Evolutionary conservation across 805 yeast genomes (phyloP).

Genomic region (Saccharomycopsis vini): DNA sequence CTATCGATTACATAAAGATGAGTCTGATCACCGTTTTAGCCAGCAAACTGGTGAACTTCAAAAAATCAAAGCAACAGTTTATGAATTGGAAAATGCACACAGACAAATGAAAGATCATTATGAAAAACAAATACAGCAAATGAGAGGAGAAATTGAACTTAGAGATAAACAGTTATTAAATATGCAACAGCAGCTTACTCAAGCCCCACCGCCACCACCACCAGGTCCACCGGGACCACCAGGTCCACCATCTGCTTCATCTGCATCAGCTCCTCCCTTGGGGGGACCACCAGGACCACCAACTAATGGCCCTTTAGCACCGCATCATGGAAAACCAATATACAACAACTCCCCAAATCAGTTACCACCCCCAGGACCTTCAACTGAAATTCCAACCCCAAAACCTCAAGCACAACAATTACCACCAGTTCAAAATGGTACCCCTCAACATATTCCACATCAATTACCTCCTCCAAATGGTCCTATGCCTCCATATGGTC

Average conservation of each 20-base stretch:
- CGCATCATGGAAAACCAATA: neutral
- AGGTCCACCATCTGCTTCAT: conserved; percentile 11
- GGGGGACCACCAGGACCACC: neutral
- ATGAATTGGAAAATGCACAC: conserved; percentile 89
- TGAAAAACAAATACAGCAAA: conserved; percentile 81
- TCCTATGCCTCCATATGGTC: conserved; percentile 1
- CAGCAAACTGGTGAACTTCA: conserved; percentile 92
- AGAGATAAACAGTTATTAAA: conserved; percentile 50
- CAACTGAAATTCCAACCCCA: conserved; percentile 17
- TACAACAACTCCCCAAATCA: conserved; percentile 8
- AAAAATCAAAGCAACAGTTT: conserved; percentile 87
- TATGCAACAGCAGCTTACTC: conserved; percentile 21
- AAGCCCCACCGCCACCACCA: conserved; percentile 17
- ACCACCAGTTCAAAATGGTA: conserved; percentile 15
- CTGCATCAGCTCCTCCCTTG: conserved; percentile 18
- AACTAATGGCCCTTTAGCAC: neutral
- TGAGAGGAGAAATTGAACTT: conserved; percentile 78
- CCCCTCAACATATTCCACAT: conserved; percentile 7
- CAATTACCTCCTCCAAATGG: conserved; percentile 9
- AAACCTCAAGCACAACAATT: conserved; percentile 6
- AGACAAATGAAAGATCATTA: conserved; percentile 91
- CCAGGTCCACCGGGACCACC: conserved; percentile 11
- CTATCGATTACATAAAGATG: conserved; percentile 85
- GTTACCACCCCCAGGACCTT: conserved; percentile 16
- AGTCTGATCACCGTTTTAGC: conserved; percentile 77